phyloP scores from a whole-genome alignment of 768 basidiomycete species.

The Cystobasidiopsis lactophilus region DNA sequence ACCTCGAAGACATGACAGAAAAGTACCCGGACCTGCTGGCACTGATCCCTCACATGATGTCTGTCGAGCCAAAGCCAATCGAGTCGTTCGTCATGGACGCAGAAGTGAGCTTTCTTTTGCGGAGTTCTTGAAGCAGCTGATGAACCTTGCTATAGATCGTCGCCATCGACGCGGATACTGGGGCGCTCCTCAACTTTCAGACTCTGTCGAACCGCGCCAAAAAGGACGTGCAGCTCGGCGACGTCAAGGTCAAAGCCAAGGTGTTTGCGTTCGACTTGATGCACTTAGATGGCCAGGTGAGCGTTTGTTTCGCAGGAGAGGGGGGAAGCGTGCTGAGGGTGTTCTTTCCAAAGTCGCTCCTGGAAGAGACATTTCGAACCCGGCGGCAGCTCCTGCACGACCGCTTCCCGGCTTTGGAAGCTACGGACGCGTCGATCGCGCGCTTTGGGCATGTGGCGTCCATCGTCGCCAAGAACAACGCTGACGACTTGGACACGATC shows the following conservation, averaged over 20 bases:
- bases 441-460: constrained; percentile 52
- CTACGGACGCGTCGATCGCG: constrained; percentile 33
- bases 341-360: constrained; percentile 27
- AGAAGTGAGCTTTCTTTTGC: constrained; percentile 32
- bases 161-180: constrained; percentile 45
- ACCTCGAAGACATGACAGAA: constrained; percentile 41
- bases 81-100: constrained; percentile 47
- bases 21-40: constrained; percentile 30
- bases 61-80: not conserved
- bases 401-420: constrained; percentile 36
- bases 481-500: constrained; percentile 38
- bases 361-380: constrained; percentile 45
- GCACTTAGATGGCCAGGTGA: constrained; percentile 57
- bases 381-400: constrained; percentile 43
- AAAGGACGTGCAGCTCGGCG: constrained; percentile 52
- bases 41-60: not conserved
- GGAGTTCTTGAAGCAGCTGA: not conserved
- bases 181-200: constrained; percentile 55
- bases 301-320: constrained; percentile 15
- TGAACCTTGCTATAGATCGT: constrained; percentile 28
- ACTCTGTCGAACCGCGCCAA: constrained; percentile 63
- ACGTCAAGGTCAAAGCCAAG: constrained; percentile 59
- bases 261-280: constrained; percentile 75
- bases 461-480: constrained; percentile 24
- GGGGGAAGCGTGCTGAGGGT: not conserved